Conservation (phyloP, 371 early-diverging fungal species). For the Amoeboaphelidium protococcarum region DNA sequence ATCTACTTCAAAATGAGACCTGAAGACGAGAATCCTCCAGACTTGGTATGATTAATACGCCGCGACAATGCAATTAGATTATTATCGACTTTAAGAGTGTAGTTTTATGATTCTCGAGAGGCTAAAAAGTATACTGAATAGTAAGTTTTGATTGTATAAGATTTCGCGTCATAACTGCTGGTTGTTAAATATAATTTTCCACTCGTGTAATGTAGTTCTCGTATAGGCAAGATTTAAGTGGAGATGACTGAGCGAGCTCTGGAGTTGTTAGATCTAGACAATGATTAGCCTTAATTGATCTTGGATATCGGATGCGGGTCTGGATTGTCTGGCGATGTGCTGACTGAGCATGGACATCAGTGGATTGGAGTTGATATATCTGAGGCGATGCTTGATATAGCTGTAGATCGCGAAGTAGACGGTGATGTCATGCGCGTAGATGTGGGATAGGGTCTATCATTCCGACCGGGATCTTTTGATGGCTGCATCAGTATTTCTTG, state of each 20-base stretch:
- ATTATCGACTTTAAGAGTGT: too few species aligned
- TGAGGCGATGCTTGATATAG: conserved; percentile 66
- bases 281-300: conserved; percentile 38
- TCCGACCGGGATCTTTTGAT: too few species aligned
- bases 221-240: conserved; percentile 71
- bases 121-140: conserved; percentile 82
- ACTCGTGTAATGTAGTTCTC: conserved; percentile 25
- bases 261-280: conserved; percentile 59
- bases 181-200: not conserved
- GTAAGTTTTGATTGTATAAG: conserved; percentile 16
- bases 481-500: conserved; percentile 94
- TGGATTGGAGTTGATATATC: conserved; percentile 97
- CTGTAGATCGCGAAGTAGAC: too few species aligned
- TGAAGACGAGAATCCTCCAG: too few species aligned
- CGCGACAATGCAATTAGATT: too few species aligned
- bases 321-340: conserved; percentile 77
- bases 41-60: too few species aligned
- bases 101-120: conserved; percentile 67
- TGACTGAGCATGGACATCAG: conserved; percentile 71
- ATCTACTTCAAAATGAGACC: too few species aligned
- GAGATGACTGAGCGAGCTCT: conserved; percentile 76
- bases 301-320: conserved; percentile 96
- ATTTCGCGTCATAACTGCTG: not conserved
- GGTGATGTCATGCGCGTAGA: too few species aligned
- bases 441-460: too few species aligned